These are phyloP conservation scores for Anaeramoeba flamelloides DNA, from an alignment of 78 protist species.

Conservation along the genomic window DNA sequence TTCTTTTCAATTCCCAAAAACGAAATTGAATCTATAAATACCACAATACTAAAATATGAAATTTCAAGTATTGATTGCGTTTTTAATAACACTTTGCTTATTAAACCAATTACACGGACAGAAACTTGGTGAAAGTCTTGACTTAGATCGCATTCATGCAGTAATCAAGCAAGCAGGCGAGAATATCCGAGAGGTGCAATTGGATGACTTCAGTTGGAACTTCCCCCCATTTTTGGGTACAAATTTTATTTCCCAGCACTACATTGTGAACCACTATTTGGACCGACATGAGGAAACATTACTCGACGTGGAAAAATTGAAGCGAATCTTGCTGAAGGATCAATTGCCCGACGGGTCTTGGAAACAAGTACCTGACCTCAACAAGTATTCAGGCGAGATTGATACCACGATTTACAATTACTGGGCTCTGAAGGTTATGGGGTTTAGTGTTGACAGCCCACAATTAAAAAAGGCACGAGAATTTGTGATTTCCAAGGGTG, in stretches of 20 bases:
- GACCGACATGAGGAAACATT: no score
- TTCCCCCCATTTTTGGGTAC: slow-evolving; percentile 1
- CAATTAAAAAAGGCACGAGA: neutral
- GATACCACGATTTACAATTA: slow-evolving; percentile 1
- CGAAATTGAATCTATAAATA: no score
- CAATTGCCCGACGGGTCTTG: slow-evolving; percentile 2
- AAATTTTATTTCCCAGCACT: neutral
- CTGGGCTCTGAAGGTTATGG: slow-evolving; percentile 15
- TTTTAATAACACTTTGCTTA: no score
- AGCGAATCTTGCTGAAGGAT: neutral
- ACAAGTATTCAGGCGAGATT: neutral
- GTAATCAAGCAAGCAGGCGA: no score
- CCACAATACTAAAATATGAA: no score
- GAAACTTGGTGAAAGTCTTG: no score
- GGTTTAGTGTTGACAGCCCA: neutral
- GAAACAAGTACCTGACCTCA: neutral
- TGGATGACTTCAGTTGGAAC: neutral
- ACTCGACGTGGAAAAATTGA: no score
- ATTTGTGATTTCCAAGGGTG: slow-evolving; percentile 8
- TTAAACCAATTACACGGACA: no score
- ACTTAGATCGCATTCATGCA: no score
- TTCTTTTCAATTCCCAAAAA: no score
- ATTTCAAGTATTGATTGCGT: no score
- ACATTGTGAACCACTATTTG: neutral
- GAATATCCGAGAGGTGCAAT: no score